These are phyloP conservation scores for Lasiosphaeria hispida DNA, from an alignment of 495 filamentous ascomycete genomes.

Conservation along the genomic window DNA sequence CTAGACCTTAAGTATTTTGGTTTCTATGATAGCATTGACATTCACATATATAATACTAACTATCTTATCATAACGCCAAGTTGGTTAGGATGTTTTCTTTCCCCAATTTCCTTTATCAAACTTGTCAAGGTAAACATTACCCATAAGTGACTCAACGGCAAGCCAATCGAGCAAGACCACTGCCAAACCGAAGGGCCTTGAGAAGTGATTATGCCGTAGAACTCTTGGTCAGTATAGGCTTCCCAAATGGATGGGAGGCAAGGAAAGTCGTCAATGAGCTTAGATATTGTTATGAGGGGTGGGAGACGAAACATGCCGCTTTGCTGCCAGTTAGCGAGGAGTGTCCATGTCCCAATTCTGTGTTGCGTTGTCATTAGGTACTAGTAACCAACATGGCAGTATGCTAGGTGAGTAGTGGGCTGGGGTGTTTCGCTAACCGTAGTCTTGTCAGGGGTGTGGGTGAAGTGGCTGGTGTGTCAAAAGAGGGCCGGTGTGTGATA, in stretches of 20 bases:
- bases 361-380: neutral
- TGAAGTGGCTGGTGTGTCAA: neutral
- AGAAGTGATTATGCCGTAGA: neutral
- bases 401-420: no score
- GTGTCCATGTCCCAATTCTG: constrained; percentile 10
- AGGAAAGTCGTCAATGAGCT: constrained; percentile 12
- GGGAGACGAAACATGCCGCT: constrained; percentile 11
- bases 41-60: neutral
- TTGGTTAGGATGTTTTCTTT: no score
- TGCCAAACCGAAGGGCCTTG: constrained; percentile 5
- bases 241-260: constrained; percentile 15
- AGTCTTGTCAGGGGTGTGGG: no score
- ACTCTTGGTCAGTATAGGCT: constrained; percentile 4
- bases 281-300: neutral
- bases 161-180: constrained; percentile 6
- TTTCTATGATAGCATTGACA: neutral
- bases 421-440: no score
- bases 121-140: no score
- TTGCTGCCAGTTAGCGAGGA: constrained; percentile 16
- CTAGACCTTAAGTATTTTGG: neutral
- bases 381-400: no score
- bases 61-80: neutral
- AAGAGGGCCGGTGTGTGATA: constrained; percentile 13
- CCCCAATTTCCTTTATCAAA: no score
- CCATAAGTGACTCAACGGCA: neutral